A percentile compares a stretch with the other conserved stretches of the same genome.
phyloP scores from a whole-genome alignment of 371 early-diverging fungal species.

The Syncephalastrum racemosum region DNA sequence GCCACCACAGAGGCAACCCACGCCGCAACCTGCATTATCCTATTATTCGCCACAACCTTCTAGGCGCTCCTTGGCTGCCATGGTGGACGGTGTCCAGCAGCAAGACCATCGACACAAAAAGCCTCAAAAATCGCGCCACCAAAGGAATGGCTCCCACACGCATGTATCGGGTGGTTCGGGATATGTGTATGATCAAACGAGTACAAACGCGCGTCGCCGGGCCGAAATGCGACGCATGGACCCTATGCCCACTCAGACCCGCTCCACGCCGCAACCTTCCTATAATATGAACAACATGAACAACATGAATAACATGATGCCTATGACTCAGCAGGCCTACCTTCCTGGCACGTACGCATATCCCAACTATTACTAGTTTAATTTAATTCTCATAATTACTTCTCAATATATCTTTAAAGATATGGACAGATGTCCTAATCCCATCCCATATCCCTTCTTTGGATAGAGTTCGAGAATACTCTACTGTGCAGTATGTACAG shows the following conservation, averaged over 20 bases:
- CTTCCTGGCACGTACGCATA: too few species aligned
- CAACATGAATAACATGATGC: too few species aligned
- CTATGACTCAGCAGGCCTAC: too few species aligned
- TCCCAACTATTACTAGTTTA: too few species aligned
- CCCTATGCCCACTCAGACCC: conserved; percentile 6
- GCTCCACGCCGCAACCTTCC: too few species aligned
- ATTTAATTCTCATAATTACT: too few species aligned
- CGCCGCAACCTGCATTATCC: background rate
- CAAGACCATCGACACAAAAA: conserved; percentile 17
- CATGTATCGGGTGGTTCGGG: background rate
- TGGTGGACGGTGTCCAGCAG: conserved; percentile 43
- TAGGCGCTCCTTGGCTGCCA: conserved; percentile 11
- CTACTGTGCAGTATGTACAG: too few species aligned
- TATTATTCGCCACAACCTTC: conserved; percentile 4
- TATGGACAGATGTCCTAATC: too few species aligned
- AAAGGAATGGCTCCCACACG: conserved; percentile 1
- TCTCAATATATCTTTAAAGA: too few species aligned
- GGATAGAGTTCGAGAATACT: too few species aligned
- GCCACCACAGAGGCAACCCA: conserved; percentile 5
- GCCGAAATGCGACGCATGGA: conserved; percentile 24
- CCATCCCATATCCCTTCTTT: too few species aligned
- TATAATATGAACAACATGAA: too few species aligned
- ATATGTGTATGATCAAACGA: background rate
- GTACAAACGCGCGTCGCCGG: conserved; percentile 21
- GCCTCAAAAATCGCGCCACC: conserved; percentile 8